Evolutionary conservation across 2,329 filamentous ascomycete genomes (phyloP).

Genomic region (Aureobasidium namibiae): DNA sequence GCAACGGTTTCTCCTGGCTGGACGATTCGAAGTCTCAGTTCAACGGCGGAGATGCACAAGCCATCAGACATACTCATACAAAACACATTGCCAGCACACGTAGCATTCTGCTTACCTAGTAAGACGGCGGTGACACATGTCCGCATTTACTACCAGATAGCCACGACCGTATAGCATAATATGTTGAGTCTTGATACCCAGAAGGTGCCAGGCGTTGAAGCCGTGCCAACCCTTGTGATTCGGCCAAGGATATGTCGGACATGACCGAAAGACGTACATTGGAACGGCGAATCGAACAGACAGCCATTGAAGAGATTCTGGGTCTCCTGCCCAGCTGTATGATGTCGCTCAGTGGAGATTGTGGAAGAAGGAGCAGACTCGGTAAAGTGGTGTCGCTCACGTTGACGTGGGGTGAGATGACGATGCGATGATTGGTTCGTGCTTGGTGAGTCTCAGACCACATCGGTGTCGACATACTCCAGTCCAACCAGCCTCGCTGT

Average conservation of each 20-base stretch:
- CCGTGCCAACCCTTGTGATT: neutral
- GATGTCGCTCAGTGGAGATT: neutral
- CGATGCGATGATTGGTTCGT: neutral
- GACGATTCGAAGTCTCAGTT: neutral
- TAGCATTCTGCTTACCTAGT: neutral
- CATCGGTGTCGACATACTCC: neutral
- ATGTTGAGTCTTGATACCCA: neutral
- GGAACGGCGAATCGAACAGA: neutral
- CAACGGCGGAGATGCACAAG: neutral
- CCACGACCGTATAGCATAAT: neutral
- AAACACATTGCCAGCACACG: neutral
- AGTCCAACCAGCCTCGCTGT: neutral
- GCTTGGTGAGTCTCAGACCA: slow-evolving; percentile 8
- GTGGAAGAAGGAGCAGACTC: neutral
- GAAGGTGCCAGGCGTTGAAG: neutral
- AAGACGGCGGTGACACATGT: neutral
- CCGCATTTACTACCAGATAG: neutral
- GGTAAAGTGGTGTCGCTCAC: neutral
- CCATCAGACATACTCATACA: neutral
- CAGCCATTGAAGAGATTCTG: neutral
- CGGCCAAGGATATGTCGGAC: neutral
- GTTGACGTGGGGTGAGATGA: neutral
- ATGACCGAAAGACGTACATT: neutral
- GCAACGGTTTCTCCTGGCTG: slow-evolving; percentile 6
- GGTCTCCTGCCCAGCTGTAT: neutral